phyloP scores from a whole-genome alignment of 768 basidiomycete species.

The Suillus occidentalis region DNA sequence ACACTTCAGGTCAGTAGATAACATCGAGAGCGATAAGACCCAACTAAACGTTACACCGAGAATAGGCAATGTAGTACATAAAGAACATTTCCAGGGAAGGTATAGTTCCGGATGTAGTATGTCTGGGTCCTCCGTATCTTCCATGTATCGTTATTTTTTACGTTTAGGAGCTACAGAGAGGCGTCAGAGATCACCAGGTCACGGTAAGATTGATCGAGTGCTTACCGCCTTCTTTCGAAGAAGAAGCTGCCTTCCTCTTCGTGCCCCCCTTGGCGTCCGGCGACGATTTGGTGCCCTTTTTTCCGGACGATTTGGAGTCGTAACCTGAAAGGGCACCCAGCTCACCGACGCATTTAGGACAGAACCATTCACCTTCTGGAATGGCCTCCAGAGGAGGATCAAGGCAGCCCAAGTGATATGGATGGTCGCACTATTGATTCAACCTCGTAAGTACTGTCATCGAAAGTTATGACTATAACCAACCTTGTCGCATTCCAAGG shows the following conservation, averaged over 20 bases:
- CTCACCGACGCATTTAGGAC: constrained; percentile 64
- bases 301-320: constrained; percentile 12
- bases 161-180: constrained; percentile 1
- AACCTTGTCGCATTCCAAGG: constrained; percentile 92
- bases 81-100: constrained; percentile 1
- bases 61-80: not conserved
- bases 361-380: constrained; percentile 94
- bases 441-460: not conserved
- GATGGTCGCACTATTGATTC: constrained; percentile 72
- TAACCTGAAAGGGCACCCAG: constrained; percentile 46
- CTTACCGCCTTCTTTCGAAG: constrained; percentile 40
- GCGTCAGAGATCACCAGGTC: constrained; percentile 26
- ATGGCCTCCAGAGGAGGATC: constrained; percentile 71
- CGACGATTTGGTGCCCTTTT: constrained; percentile 20
- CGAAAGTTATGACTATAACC: constrained; percentile 5
- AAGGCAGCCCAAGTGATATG: constrained; percentile 84
- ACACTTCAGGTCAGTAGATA: not conserved
- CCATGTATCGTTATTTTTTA: not conserved
- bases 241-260: constrained; percentile 48
- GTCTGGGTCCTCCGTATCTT: not conserved
- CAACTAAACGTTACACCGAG: not conserved
- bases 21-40: not conserved
- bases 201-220: not conserved
- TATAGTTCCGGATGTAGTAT: constrained; percentile 1
- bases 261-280: constrained; percentile 28